Percentiles rank a stretch among this genome's conserved stretches.
Evolutionary conservation across 768 basidiomycete species (phyloP).

Genomic region (Tylopilus subfusipes): DNA sequence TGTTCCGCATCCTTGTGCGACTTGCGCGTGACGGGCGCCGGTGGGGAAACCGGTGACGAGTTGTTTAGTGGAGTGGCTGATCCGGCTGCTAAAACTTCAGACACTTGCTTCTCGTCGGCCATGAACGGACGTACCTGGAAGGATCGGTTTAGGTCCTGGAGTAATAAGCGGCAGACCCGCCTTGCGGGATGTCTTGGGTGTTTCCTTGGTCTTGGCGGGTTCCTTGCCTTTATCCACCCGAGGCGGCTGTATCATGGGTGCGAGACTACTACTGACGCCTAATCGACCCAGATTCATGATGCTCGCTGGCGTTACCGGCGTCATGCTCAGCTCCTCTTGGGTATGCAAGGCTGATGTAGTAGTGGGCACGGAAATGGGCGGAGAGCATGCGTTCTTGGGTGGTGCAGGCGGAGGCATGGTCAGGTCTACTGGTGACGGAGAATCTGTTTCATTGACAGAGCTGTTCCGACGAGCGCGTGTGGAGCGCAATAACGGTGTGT

Average conservation of each 20-base stretch:
- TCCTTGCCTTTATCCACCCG: conserved; percentile 29
- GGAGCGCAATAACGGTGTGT: conserved; percentile 54
- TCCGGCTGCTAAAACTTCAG: conserved; percentile 30
- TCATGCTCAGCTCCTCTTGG: conserved; percentile 37
- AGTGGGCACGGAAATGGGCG: conserved; percentile 8
- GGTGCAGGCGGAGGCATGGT: conserved; percentile 85
- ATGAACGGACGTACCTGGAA: conserved; percentile 52
- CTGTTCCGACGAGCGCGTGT: conserved; percentile 43
- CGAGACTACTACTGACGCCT: conserved; percentile 46
- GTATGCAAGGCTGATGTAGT: conserved; percentile 4
- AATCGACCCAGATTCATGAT: conserved; percentile 85
- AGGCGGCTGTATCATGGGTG: conserved; percentile 27
- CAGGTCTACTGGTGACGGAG: conserved; percentile 85
- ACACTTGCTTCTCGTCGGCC: neutral
- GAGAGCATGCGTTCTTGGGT: conserved; percentile 29
- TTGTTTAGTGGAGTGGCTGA: conserved; percentile 27
- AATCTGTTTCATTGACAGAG: conserved; percentile 46
- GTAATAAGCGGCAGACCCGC: conserved; percentile 37
- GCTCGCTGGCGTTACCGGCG: conserved; percentile 86
- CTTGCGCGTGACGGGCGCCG: conserved; percentile 58
- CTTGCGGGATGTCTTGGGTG: conserved; percentile 28
- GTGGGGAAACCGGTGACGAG: conserved; percentile 30
- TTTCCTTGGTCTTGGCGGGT: conserved; percentile 28
- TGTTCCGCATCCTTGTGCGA: conserved; percentile 98
- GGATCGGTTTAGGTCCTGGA: conserved; percentile 64